phyloP scores from a whole-genome alignment of 2,329 filamentous ascomycete species.

The Colletotrichum costaricense region DNA sequence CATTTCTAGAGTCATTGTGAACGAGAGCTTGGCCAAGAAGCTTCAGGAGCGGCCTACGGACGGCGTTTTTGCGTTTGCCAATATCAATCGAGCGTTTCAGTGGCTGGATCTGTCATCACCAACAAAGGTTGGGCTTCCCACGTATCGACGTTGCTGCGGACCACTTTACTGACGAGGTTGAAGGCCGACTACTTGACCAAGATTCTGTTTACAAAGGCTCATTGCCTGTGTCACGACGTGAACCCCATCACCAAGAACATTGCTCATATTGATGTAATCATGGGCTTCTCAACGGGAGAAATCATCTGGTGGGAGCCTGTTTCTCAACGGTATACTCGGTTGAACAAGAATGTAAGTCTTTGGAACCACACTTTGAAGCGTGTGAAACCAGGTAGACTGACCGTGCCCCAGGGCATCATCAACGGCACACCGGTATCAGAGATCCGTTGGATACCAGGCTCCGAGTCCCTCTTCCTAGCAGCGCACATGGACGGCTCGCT shows the following conservation, averaged over 20 bases:
- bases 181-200: slow-evolving; percentile 93
- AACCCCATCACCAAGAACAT: slow-evolving; percentile 84
- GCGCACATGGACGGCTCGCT: slow-evolving; percentile 92
- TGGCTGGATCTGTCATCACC: slow-evolving; percentile 85
- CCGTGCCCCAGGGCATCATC: slow-evolving; percentile 76
- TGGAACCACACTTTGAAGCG: background rate
- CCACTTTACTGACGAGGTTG: slow-evolving; percentile 39
- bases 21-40: slow-evolving; percentile 83
- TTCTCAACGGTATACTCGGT: slow-evolving; percentile 91
- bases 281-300: slow-evolving; percentile 96
- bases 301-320: slow-evolving; percentile 99
- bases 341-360: slow-evolving; percentile 88
- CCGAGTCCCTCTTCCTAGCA: slow-evolving; percentile 91
- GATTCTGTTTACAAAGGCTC: slow-evolving; percentile 95
- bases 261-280: slow-evolving; percentile 87
- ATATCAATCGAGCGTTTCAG: slow-evolving; percentile 94
- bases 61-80: slow-evolving; percentile 91
- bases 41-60: slow-evolving; percentile 82
- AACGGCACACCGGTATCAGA: slow-evolving; percentile 87
- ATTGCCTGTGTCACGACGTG: slow-evolving; percentile 94
- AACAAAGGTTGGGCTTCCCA: slow-evolving; percentile 23
- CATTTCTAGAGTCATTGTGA: slow-evolving; percentile 94
- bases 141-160: background rate
- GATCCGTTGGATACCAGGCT: slow-evolving; percentile 93
- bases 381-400: slow-evolving; percentile 20